Base-by-base conservation (phyloP, 1,139 yeast species). In the Diutina catenulata region DNA sequence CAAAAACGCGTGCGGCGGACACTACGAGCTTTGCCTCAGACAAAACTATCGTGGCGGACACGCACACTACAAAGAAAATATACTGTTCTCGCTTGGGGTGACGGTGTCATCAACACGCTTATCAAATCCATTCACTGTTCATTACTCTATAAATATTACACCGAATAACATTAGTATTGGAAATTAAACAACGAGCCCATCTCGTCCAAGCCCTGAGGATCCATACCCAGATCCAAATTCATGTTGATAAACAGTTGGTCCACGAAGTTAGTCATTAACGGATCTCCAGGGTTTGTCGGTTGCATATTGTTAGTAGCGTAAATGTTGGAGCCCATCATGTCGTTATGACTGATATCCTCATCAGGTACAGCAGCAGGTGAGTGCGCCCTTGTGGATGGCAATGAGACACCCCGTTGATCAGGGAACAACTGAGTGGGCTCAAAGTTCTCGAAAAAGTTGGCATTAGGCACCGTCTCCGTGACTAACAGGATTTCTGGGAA, bases 401-500 rank as follows among this genome's bases (percentile, higher is more conserved):
- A 7, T 22, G 9, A 10, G 24, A 10, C 9, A 22, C 7, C 25
- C 9, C 33, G 33, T 8, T 18, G 10, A 18, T 28, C 33, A 13
- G 74, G 74, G 45, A 69, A 69, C 48, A 69, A 61, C 45, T 69
- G 74, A 1, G 70, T 60, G 10, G 74, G 73, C 43, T 68, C 70
- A 46, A 67, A 68, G 47, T 66, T 66, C 37, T 65, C 70, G 45
- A 64, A 60, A 46, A 67, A 68, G 41, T 61, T 60, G 37, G 55
- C 60, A 41, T 59, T 61, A 6, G 69, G 69, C 43, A 64, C 49
- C 35, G 53, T 59, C 43, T 68, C 74, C 1, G 74, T 68, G 5
- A 68, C 74, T 47, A 68, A 56, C 3, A 68, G 60, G 27, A 68
- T 64, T 38, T 66, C 71, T 0, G 71, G 71, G 52, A 67, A 65